A percentile compares a stretch with the other conserved stretches of the same genome.
phyloP scores from a whole-genome alignment of 495 filamentous ascomycete species.

The Beverwykella pulmonaria region DNA sequence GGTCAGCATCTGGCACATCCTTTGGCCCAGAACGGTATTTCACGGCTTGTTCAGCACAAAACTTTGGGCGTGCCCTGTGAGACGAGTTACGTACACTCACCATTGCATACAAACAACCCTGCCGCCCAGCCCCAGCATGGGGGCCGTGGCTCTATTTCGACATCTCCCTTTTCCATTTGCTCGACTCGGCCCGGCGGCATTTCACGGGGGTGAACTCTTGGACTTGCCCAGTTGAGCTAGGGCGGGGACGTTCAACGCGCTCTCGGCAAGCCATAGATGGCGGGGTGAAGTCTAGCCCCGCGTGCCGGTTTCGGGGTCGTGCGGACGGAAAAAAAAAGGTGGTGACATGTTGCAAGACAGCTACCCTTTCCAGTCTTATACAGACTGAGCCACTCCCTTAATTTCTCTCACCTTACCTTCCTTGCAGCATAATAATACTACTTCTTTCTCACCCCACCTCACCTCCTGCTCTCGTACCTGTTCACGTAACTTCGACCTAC shows the following conservation, averaged over 20 bases:
- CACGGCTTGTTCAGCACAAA: slow-evolving; percentile 2
- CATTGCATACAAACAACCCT: too few species aligned
- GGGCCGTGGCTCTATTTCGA: not conserved
- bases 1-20: not conserved
- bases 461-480: too few species aligned
- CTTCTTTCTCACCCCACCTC: not conserved
- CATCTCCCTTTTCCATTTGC: not conserved
- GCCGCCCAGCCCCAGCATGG: too few species aligned
- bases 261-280: not conserved
- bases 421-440: not conserved
- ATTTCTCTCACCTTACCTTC: not conserved
- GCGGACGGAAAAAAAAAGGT: not conserved
- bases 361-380: not conserved
- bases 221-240: not conserved
- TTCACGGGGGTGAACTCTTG: not conserved
- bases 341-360: not conserved
- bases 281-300: slow-evolving; percentile 12
- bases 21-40: not conserved
- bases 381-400: not conserved
- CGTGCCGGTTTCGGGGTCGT: slow-evolving; percentile 3
- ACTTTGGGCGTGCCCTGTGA: too few species aligned
- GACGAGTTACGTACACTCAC: too few species aligned
- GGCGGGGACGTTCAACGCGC: not conserved
- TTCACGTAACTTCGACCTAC: too few species aligned
- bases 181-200: not conserved